Percentiles rank a stretch among this genome's conserved stretches.
Evolutionary conservation across 805 yeast species (phyloP).

Genomic region (Diddensiella transvaalensis): DNA sequence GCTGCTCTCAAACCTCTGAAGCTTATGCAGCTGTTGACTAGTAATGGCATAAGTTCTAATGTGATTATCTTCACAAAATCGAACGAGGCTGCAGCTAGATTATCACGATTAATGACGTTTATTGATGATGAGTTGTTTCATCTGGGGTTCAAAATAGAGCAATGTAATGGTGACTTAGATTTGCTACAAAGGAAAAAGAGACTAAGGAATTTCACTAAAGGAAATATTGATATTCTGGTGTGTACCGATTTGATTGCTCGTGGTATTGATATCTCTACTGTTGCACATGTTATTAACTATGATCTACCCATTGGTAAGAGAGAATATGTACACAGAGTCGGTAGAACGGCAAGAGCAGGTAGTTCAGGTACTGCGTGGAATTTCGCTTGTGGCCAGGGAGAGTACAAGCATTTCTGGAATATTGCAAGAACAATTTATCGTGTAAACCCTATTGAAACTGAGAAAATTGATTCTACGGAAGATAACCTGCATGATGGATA

Average conservation of each 20-base stretch:
- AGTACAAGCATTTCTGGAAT: slow-evolving; percentile 46
- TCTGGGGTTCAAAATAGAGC: slow-evolving; percentile 22
- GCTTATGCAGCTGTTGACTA: slow-evolving; percentile 51
- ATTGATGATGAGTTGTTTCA: slow-evolving; percentile 33
- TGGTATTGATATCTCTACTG: slow-evolving; percentile 77
- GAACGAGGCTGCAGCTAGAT: slow-evolving; percentile 82
- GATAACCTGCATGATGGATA: slow-evolving; percentile 16
- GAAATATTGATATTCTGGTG: slow-evolving; percentile 51
- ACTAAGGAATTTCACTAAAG: slow-evolving; percentile 55
- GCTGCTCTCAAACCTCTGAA: slow-evolving; percentile 65
- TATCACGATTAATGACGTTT: slow-evolving; percentile 56
- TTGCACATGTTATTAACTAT: slow-evolving; percentile 79
- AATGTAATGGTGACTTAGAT: slow-evolving; percentile 38
- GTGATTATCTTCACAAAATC: slow-evolving; percentile 67
- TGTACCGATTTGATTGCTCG: slow-evolving; percentile 92
- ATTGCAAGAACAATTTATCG: slow-evolving; percentile 32
- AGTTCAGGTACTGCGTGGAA: slow-evolving; percentile 71
- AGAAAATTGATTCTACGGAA: slow-evolving; percentile 5
- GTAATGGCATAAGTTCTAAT: slow-evolving; percentile 34
- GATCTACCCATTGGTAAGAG: slow-evolving; percentile 85
- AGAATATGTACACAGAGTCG: slow-evolving; percentile 93
- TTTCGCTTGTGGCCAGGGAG: slow-evolving; percentile 74
- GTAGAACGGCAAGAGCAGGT: slow-evolving; percentile 95
- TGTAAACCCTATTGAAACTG: slow-evolving; percentile 17
- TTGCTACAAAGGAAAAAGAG: slow-evolving; percentile 49